phyloP scores from a whole-genome alignment of 352 stramenopile genomes.

The Blastocystis sp. region DNA sequence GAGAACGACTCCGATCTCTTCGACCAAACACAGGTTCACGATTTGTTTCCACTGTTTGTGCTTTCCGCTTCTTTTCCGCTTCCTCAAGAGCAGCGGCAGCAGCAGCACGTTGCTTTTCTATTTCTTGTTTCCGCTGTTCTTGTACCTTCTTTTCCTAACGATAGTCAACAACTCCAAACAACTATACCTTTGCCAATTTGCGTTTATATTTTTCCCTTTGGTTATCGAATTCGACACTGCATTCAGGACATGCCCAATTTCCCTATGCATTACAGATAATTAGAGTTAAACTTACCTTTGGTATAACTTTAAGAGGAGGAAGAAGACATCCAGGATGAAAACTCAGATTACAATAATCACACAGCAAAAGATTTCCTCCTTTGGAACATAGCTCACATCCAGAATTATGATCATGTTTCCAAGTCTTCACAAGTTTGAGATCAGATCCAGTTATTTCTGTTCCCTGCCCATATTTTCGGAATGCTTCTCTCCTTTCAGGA shows the following conservation, averaged over 20 bases:
- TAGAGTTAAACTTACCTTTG: background rate
- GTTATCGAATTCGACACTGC: constrained; percentile 25
- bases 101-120: background rate
- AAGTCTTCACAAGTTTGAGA: constrained; percentile 8
- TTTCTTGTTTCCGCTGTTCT: background rate
- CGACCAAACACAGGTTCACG: too few relatives aligned
- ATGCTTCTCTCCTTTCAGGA: background rate
- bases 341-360: constrained; percentile 32
- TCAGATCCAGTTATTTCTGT: background rate
- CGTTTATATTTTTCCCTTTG: background rate
- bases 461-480: background rate
- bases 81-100: background rate
- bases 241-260: constrained; percentile 45
- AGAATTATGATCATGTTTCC: background rate
- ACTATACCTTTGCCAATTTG: background rate
- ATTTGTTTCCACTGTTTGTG: too few relatives aligned
- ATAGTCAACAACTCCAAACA: background rate
- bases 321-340: background rate
- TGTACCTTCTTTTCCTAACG: background rate
- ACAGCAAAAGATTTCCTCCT: constrained; percentile 9
- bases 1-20: too few relatives aligned
- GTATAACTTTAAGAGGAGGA: background rate
- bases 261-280: background rate
- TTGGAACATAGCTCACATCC: constrained; percentile 17
- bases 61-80: background rate